Evolutionary conservation across 495 filamentous ascomycete species (phyloP).

Genomic region (Thozetella sp.): DNA sequence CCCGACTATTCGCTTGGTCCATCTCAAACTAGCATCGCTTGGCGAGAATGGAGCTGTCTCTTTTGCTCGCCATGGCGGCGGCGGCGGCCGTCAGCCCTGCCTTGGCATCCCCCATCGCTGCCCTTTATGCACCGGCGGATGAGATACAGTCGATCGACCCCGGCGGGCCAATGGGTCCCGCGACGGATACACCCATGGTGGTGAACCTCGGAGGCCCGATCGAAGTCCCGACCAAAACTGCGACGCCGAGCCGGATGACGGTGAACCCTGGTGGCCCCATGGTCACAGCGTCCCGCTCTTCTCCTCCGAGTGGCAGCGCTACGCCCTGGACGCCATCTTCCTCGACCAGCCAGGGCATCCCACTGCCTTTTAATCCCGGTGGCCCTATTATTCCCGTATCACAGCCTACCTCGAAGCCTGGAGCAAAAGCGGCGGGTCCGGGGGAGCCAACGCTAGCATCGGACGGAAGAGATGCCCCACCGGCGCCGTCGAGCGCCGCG

Average conservation of each 20-base stretch:
- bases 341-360: background rate
- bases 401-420: background rate
- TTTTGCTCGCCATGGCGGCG: background rate
- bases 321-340: background rate
- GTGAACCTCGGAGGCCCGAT: background rate
- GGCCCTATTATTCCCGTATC: background rate
- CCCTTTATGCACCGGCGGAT: background rate
- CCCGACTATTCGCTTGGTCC: background rate
- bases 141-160: constrained; percentile 2
- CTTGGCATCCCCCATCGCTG: constrained; percentile 1
- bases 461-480: background rate
- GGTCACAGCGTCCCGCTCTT: background rate
- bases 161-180: constrained; percentile 1
- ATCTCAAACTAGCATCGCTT: too few species aligned
- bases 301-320: background rate
- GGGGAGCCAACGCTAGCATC: background rate
- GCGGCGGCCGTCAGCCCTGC: background rate
- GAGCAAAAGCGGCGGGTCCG: background rate
- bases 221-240: background rate
- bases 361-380: background rate
- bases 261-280: constrained; percentile 3
- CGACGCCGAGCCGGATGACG: background rate
- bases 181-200: background rate
- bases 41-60: background rate
- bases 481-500: background rate